These are phyloP conservation scores for Auricularia cornea DNA, from an alignment of 768 basidiomycete genomes.

Conservation along the genomic window DNA sequence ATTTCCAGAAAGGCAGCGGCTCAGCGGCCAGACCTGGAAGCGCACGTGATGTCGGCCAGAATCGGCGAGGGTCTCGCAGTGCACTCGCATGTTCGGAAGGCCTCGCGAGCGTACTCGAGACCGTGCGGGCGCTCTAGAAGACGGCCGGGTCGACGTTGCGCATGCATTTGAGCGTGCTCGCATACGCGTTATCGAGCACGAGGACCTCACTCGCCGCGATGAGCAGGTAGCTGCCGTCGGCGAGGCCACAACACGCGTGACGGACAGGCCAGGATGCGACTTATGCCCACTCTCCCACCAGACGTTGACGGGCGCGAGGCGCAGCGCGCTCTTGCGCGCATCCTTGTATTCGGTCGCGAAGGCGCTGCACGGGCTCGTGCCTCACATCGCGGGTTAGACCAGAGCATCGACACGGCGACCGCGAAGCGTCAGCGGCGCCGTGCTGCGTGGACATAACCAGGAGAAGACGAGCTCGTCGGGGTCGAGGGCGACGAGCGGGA, in stretches of 20 bases:
- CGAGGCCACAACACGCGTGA: too few relatives aligned
- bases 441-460: constrained; percentile 43
- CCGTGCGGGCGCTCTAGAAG: not conserved
- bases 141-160: constrained; percentile 3
- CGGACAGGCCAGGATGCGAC: too few relatives aligned
- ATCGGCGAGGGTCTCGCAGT: not conserved
- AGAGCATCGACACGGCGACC: constrained; percentile 52
- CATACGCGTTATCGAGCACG: constrained; percentile 25
- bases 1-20: constrained; percentile 16
- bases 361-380: constrained; percentile 39
- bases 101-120: not conserved
- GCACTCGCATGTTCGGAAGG: not conserved
- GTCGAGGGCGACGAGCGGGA: constrained; percentile 60
- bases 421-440: constrained; percentile 51
- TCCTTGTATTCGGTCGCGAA: constrained; percentile 45
- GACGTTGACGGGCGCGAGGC: constrained; percentile 54
- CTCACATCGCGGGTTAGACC: constrained; percentile 39
- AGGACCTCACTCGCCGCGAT: constrained; percentile 24
- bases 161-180: constrained; percentile 10
- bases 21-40: constrained; percentile 18
- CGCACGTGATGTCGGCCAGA: constrained; percentile 19
- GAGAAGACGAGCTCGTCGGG: constrained; percentile 54
- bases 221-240: constrained; percentile 15
- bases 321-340: constrained; percentile 37
- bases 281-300: constrained; percentile 66